Base-by-base conservation (phyloP, 331 rosid genomes). In the Prunus yedoensis region DNA sequence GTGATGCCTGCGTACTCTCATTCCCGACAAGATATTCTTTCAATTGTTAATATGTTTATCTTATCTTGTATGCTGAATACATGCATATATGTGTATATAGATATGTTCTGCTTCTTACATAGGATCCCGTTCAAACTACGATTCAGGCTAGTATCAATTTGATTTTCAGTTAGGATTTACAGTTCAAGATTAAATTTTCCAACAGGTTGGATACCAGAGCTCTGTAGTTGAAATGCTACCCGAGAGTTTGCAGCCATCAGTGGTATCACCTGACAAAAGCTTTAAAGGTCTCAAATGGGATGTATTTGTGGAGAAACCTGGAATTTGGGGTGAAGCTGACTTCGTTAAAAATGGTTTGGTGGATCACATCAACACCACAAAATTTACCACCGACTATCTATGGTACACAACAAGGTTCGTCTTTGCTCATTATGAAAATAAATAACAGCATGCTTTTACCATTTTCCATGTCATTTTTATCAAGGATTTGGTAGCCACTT, bases 371-470 rank as follows among this genome's bases (percentile, higher is more conserved):
- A 92, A 94, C 77, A 94, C 97, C 58, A 92, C 99, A 78, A 94
- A 91, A 88, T 97, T 90, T 79, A 85, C 93, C 54, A 90, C 99
- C 18, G 99, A 94, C 83, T 91, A 91, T 73, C 87, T 94, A 68
- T 94, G 98, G 98, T 88, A 90, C 80, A 87, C 93, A 52, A 91
- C 95, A 66, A 94, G 98, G 98, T 94, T 71, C 32, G 77, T 81
- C 47, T 73, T 50, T 66, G 58, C 68, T 43, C 82, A 51, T 64
- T 52, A 27, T 9, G 76, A 56, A 17, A 52, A 18, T 73, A 70
- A 69, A 58, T 58, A 58, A 13, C 51, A 64, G 57, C 66, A 45
- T 63, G 20, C 32, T 53, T 41, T 69, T 50, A 68, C 23, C 18
- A 69, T 28, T 17, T 14, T 23, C 23, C 14, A 18, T 23, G 14